Evolutionary conservation across 768 basidiomycete species (phyloP).

Genomic region (Pleurotus cornucopiae): DNA sequence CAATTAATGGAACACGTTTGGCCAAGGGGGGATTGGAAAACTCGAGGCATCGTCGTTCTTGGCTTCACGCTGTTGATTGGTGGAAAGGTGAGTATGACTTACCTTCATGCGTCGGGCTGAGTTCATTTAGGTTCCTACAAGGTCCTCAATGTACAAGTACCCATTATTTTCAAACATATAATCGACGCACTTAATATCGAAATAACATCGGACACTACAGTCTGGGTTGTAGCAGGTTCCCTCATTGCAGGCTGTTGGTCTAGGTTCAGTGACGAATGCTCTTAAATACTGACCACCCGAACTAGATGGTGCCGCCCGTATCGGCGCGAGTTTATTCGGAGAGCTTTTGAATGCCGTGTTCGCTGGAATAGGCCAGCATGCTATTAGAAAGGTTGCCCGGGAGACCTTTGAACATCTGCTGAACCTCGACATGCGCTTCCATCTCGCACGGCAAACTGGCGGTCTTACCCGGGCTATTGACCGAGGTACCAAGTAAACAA

Average conservation of each 20-base stretch:
- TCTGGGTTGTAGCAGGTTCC: slow-evolving; percentile 90
- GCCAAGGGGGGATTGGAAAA: slow-evolving; percentile 83
- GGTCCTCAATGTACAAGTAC: slow-evolving; percentile 98
- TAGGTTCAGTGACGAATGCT: neutral
- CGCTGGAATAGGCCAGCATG: slow-evolving; percentile 91
- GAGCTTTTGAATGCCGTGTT: slow-evolving; percentile 96
- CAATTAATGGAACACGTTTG: slow-evolving; percentile 86
- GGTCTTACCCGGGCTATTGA: slow-evolving; percentile 96
- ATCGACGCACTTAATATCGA: slow-evolving; percentile 89
- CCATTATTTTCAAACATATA: slow-evolving; percentile 88
- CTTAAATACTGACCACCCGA: slow-evolving; percentile 3
- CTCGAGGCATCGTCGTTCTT: slow-evolving; percentile 74
- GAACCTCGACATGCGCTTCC: slow-evolving; percentile 87
- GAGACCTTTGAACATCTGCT: slow-evolving; percentile 94
- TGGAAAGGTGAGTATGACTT: slow-evolving; percentile 64
- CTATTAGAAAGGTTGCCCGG: slow-evolving; percentile 92
- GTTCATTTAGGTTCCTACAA: slow-evolving; percentile 21
- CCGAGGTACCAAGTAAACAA: slow-evolving; percentile 86
- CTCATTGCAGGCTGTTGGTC: slow-evolving; percentile 86
- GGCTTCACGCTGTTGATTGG: slow-evolving; percentile 77
- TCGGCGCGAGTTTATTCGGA: slow-evolving; percentile 85
- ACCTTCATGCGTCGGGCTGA: neutral
- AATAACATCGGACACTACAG: slow-evolving; percentile 68
- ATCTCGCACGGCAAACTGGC: slow-evolving; percentile 90
- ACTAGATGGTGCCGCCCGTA: slow-evolving; percentile 84